These are phyloP conservation scores for Macadamia integrifolia DNA, from an alignment of 164 flowering plant genomes.

Conservation along the genomic window DNA sequence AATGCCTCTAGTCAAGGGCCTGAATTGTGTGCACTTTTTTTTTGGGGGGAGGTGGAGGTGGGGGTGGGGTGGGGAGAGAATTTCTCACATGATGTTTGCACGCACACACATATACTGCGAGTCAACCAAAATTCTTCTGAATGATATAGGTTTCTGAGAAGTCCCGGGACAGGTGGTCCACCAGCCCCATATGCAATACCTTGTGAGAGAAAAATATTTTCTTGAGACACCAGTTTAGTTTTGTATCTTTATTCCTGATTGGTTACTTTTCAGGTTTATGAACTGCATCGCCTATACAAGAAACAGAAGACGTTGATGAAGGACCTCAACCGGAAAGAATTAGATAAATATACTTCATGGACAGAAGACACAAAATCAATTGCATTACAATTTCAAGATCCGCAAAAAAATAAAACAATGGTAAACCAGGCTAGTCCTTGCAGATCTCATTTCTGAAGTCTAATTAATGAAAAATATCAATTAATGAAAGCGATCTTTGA, in stretches of 20 bases:
- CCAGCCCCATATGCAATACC: no score
- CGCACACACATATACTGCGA: no score
- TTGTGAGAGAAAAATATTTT: no score
- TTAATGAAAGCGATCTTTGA: neutral
- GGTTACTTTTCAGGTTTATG: constrained; percentile 30
- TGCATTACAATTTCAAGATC: constrained; percentile 9
- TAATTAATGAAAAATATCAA: neutral
- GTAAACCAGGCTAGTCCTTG: constrained; percentile 10
- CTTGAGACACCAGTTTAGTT: no score
- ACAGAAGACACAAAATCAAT: constrained; percentile 8
- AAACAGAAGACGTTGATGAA: constrained; percentile 36
- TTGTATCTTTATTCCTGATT: neutral
- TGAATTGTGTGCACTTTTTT: no score
- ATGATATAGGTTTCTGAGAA: no score
- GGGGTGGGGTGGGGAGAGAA: no score
- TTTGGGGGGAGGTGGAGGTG: no score
- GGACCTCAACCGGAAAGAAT: constrained; percentile 20
- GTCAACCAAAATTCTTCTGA: no score
- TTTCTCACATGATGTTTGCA: no score
- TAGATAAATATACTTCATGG: constrained; percentile 15
- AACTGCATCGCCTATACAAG: constrained; percentile 43
- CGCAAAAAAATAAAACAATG: constrained; percentile 4
- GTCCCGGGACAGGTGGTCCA: no score
- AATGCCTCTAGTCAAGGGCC: no score
- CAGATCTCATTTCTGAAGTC: neutral